Evolutionary conservation across 352 stramenopile species (phyloP), one percentile per base, ranked within the genome.

Genomic region (Phytophthora europaea): DNA sequence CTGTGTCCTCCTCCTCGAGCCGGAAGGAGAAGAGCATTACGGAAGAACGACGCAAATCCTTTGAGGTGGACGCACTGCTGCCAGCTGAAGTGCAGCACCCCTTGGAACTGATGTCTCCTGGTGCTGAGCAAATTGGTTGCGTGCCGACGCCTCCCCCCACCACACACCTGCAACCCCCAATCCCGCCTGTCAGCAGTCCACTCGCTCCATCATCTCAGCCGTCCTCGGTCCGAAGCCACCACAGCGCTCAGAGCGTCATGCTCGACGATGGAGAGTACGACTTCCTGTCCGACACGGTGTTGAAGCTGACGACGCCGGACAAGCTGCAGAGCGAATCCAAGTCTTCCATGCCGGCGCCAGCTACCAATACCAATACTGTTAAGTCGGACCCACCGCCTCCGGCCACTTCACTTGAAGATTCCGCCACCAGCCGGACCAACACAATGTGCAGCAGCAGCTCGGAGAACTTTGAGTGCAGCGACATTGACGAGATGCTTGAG

Each of bases 401-500:
- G 20, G 26, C 43, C 18, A 55, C 13, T 48, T 38, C 36, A 33
- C 45, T 33, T 13, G 58, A 70, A 66, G 36, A 66, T 45, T 15
- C 26, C 3, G 20, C 22, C 8, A 40, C 55, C 15, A 73, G 72
- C 26, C 50, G 33, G 53, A 33, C 64, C 28, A 70, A 77, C 13
- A 65, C 65, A 55, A 63, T 71, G 22, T 73, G 61, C 43, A 80
- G 61, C 53, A 79, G 64, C 58, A 82, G 59, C 40, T 77, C 67
- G 7, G 73, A 86, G 23, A 71, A 73, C 43, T 72, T 84, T 3
- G 74, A 84, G 54, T 82, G 54, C 36, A 65, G 60, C 56, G 81
- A 89, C 48, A 91, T 94, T 45, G 87, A 92, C 78, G 84, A 90
- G 48, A 83, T 94, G 78, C 76, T 91, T 51, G 87, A 93, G 65